Base-by-base conservation (phyloP, 192 early-diverging fungal species). In the Ramicandelaber brevisporus region DNA sequence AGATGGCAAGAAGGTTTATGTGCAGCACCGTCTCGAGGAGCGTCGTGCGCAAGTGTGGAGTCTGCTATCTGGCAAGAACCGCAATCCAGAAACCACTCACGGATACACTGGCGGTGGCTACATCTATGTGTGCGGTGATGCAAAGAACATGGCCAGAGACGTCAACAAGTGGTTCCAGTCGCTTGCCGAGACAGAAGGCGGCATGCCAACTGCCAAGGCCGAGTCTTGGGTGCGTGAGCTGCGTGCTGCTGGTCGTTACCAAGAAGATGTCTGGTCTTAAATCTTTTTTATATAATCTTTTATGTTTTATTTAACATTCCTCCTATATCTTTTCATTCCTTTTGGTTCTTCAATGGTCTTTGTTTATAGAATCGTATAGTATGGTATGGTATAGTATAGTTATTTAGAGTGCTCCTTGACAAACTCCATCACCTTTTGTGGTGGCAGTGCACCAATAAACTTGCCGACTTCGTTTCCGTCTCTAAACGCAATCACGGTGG, bases 81-180 rank as follows among this genome's bases (percentile, higher is more conserved):
- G n/a, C n/a, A n/a, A n/a, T n/a, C n/a, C n/a, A n/a, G n/a, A n/a
- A n/a, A n/a, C n/a, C n/a, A n/a, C n/a, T n/a, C n/a, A n/a, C n/a
- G n/a, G n/a, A n/a, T n/a, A n/a, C n/a, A n/a, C n/a, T n/a, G n/a
- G n/a, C n/a, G 57, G 57, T 6, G 84, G 72, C 0, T 71, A 72
- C 38, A 63, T 92, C 17, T 96, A 89, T 32, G 70, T 90, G 30
- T 96, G 86, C 43, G 83, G 85, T 39, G 92, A 97, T 45, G 92
- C 86, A 27, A 93, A 88, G 60, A 54, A 64, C 41, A 97, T 97
- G 92, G 92, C 92, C 12, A 65, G 66, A 27, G 87, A 93, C 37
- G 92, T 97, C 5, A 46, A 77, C 28, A 30, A 50, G 13, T 52
- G 51, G 4, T 49, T 93, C 30, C 43, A 53, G 4, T 34, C 53